Percentiles rank a stretch among this genome's conserved stretches.
Evolutionary conservation across 202 grass and related monocot species (phyloP).

Genomic region (Zoysia matrella): DNA sequence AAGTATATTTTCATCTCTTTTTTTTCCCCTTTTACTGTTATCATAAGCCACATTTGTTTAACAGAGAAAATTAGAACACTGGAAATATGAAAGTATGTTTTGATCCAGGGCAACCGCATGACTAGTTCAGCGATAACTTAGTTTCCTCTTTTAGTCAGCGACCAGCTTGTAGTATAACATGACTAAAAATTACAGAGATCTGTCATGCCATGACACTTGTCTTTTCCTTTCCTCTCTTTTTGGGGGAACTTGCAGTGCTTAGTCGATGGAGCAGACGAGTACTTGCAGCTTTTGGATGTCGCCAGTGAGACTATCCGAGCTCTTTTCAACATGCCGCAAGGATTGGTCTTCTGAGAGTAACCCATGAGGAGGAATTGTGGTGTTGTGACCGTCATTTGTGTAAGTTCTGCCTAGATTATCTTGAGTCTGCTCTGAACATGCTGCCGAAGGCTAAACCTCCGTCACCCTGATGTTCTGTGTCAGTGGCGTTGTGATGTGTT

Average conservation of each 20-base stretch:
- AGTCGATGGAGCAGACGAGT: conserved; percentile 93
- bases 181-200: too few species aligned
- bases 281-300: conserved; percentile 85
- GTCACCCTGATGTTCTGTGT: not conserved
- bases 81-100: not conserved
- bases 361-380: not conserved
- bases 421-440: conserved; percentile 1
- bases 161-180: too few species aligned
- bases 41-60: not conserved
- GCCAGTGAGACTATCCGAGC: conserved; percentile 72
- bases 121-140: conserved; percentile 1
- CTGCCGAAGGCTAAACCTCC: conserved; percentile 11
- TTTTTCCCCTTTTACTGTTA: not conserved
- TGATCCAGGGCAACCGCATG: not conserved
- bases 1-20: not conserved
- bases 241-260: conserved; percentile 70
- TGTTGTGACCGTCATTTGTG: not conserved
- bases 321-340: conserved; percentile 87
- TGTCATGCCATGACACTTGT: conserved; percentile 21
- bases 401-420: not conserved
- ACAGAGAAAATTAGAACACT: conserved; percentile 2
- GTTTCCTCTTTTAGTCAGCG: not conserved
- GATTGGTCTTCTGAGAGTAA: conserved; percentile 52
- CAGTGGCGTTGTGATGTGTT: conserved; percentile 2
- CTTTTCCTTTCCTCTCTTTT: conserved; percentile 4